Conservation (phyloP, 352 stramenopile genomes). For the Globisporangium lucens region DNA sequence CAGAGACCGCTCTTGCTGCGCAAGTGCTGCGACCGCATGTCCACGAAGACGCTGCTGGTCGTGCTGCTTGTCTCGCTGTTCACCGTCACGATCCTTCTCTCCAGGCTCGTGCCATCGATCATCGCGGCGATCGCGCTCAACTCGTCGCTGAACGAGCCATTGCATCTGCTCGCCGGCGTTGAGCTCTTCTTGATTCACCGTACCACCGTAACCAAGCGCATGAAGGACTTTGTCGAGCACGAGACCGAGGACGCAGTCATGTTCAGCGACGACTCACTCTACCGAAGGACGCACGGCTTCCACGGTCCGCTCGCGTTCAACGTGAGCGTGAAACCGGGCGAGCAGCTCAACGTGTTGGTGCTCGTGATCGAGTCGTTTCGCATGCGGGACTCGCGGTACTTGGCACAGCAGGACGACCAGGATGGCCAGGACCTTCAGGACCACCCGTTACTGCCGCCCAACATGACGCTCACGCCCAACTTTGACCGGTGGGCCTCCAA, state of each 20-base stretch:
- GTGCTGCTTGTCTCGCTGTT: conserved; percentile 21
- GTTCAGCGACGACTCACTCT: conserved; percentile 38
- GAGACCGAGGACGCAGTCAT: conserved; percentile 42
- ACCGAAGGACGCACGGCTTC: conserved; percentile 46
- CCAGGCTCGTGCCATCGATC: conserved; percentile 38
- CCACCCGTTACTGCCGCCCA: conserved; percentile 29
- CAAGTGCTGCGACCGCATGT: conserved; percentile 17
- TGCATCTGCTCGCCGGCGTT: conserved; percentile 32
- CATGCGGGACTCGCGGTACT: conserved; percentile 50
- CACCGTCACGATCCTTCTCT: conserved; percentile 23
- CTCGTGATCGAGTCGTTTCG: conserved; percentile 67
- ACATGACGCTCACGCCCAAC: conserved; percentile 56
- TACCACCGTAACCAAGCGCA: conserved; percentile 16
- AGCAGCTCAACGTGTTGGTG: conserved; percentile 63
- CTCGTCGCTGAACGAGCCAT: conserved; percentile 43
- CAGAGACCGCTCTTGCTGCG: not conserved
- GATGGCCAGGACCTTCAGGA: not conserved
- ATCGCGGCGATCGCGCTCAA: conserved; percentile 59
- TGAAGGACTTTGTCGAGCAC: conserved; percentile 45
- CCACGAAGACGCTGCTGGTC: conserved; percentile 20
- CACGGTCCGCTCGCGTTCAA: conserved; percentile 55
- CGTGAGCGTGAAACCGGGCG: conserved; percentile 28
- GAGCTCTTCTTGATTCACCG: conserved; percentile 23
- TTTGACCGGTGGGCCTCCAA: conserved; percentile 58
- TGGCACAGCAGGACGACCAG: conserved; percentile 34